These are phyloP conservation scores for Phaffia tasmanica DNA, from an alignment of 768 basidiomycete genomes.

Conservation along the genomic window DNA sequence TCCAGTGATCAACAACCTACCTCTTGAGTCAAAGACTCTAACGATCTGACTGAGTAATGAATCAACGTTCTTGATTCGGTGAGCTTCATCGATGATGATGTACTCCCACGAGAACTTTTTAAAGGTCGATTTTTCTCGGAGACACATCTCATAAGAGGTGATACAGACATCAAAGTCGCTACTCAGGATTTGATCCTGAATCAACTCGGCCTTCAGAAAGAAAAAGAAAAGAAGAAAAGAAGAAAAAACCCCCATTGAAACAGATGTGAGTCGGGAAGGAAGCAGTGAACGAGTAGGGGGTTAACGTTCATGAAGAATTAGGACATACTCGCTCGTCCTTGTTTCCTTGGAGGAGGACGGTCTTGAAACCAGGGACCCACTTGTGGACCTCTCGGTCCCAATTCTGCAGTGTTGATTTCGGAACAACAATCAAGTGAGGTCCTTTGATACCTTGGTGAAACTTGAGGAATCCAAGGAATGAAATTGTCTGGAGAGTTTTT, in stretches of 20 bases:
- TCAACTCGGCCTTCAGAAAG: constrained; percentile 49
- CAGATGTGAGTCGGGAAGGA: background rate
- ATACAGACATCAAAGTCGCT: constrained; percentile 89
- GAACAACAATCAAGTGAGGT: constrained; percentile 90
- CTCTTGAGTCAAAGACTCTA: constrained; percentile 74
- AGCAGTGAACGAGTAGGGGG: background rate
- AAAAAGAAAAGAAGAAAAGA: background rate
- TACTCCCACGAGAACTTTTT: constrained; percentile 96
- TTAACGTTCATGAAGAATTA: background rate
- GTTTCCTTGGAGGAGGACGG: constrained; percentile 67
- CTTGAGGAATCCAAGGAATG: constrained; percentile 90
- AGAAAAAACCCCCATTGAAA: too few relatives aligned
- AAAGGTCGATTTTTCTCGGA: constrained; percentile 83
- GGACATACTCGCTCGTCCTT: constrained; percentile 66
- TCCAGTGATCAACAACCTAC: constrained; percentile 85
- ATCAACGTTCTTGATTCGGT: constrained; percentile 98
- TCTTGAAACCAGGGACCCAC: constrained; percentile 82
- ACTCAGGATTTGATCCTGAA: constrained; percentile 63
- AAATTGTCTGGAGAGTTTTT: constrained; percentile 95
- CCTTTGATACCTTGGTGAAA: constrained; percentile 64
- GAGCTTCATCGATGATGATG: constrained; percentile 96
- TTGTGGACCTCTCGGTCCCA: constrained; percentile 85
- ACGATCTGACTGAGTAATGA: constrained; percentile 92
- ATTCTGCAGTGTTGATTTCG: constrained; percentile 96
- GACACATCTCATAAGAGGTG: constrained; percentile 92